Evolutionary conservation across 768 basidiomycete genomes (phyloP).

Genomic region (Lactarius evosmus): DNA sequence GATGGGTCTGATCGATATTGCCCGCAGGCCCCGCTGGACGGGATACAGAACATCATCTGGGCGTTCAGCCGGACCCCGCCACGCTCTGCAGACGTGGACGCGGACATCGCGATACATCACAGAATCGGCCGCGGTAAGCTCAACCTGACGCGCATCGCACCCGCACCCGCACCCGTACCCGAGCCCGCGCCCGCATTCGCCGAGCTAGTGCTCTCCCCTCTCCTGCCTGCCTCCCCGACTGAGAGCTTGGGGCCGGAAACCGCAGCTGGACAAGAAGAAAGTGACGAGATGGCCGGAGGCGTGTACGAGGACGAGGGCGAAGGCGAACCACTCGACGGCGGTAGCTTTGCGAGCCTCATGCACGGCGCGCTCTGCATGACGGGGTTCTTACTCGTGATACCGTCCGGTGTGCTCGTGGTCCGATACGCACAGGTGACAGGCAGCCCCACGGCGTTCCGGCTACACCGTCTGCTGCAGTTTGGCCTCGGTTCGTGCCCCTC

Average conservation of each 20-base stretch:
- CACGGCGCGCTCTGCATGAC: conserved; percentile 52
- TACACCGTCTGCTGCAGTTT: conserved; percentile 42
- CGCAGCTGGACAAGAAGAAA: background rate
- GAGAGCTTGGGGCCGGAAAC: background rate
- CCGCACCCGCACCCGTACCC: conserved; percentile 30
- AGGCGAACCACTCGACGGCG: too few species aligned
- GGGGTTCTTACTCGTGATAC: conserved; percentile 57
- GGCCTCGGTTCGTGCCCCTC: conserved; percentile 3
- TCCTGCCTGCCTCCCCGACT: background rate
- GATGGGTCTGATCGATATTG: background rate
- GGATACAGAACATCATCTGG: conserved; percentile 50
- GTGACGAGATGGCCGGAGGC: background rate
- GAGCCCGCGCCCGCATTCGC: conserved; percentile 33
- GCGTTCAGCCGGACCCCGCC: conserved; percentile 55
- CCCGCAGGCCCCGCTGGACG: conserved; percentile 42
- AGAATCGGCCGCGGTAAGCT: conserved; percentile 42
- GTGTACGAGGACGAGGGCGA: background rate
- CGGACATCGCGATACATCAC: conserved; percentile 48
- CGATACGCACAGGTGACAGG: conserved; percentile 49
- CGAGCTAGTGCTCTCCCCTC: background rate
- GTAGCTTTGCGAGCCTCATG: conserved; percentile 39
- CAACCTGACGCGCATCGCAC: conserved; percentile 43
- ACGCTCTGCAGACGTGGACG: conserved; percentile 42
- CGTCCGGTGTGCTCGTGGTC: conserved; percentile 53
- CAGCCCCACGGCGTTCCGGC: conserved; percentile 43